A percentile compares a stretch with the other conserved stretches of the same genome.
These are phyloP conservation scores for Rhazya stricta DNA, from an alignment of 257 asterid species.

Conservation along the genomic window DNA sequence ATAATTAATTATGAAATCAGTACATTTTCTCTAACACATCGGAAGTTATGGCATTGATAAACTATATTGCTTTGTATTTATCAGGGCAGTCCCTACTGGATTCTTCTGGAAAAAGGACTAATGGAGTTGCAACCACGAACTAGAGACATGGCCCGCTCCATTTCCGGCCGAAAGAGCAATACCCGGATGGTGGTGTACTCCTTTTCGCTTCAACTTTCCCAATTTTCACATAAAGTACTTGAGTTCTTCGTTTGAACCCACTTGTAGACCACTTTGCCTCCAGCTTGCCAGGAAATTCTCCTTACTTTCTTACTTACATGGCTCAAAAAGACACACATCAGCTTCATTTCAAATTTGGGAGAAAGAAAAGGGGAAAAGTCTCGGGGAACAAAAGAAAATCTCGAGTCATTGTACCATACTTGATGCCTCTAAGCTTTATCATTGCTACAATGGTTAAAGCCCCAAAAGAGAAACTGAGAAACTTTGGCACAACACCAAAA, in stretches of 20 bases:
- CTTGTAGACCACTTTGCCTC: slow-evolving; percentile 12
- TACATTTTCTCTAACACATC: no score
- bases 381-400: neutral
- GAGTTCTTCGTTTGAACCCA: neutral
- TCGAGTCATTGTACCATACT: neutral
- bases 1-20: no score
- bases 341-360: neutral
- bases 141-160: neutral
- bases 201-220: neutral
- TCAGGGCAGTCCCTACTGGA: no score
- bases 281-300: slow-evolving; percentile 22
- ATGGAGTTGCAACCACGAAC: neutral
- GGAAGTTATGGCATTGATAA: no score
- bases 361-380: neutral
- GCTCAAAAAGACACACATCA: slow-evolving; percentile 7
- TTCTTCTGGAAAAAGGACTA: neutral
- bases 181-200: no score
- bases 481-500: slow-evolving; percentile 13
- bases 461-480: slow-evolving; percentile 15
- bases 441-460: slow-evolving; percentile 4
- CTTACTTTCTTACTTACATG: slow-evolving; percentile 8
- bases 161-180: neutral
- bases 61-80: no score
- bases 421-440: neutral
- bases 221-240: neutral